phyloP scores from a whole-genome alignment of 1,139 yeast species.

The Yamadazyma jaroonii region DNA sequence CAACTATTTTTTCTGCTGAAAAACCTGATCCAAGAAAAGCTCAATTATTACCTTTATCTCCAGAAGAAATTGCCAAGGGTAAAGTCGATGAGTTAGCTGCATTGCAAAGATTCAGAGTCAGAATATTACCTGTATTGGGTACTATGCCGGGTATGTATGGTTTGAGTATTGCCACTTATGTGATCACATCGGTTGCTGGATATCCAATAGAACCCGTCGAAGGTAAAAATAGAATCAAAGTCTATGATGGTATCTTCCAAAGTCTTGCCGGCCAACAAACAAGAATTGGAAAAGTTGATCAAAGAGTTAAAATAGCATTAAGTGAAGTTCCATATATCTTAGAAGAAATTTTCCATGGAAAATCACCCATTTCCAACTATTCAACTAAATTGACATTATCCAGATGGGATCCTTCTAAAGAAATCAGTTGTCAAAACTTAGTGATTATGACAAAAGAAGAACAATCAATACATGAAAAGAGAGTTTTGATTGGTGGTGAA shows the following conservation, averaged over 20 bases:
- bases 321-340: constrained; percentile 79
- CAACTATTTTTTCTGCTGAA: constrained; percentile 90
- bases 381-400: constrained; percentile 77
- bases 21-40: constrained; percentile 97
- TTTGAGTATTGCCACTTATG: constrained; percentile 78
- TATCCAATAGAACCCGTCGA: constrained; percentile 87
- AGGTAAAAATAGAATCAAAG: constrained; percentile 83
- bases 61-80: constrained; percentile 76
- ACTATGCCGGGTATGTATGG: constrained; percentile 98
- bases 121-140: constrained; percentile 92
- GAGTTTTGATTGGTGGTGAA: constrained; percentile 67
- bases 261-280: constrained; percentile 85
- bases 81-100: constrained; percentile 86
- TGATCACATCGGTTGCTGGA: constrained; percentile 76
- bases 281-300: constrained; percentile 66
- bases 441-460: constrained; percentile 90
- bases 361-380: constrained; percentile 83
- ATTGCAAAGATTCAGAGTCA: constrained; percentile 81
- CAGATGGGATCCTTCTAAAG: constrained; percentile 72
- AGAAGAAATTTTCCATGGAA: constrained; percentile 91
- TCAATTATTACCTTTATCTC: constrained; percentile 74
- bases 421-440: constrained; percentile 64
- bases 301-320: constrained; percentile 69
- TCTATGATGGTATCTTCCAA: constrained; percentile 79
- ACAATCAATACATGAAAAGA: constrained; percentile 71